phyloP scores from a whole-genome alignment of 1,284 basidiomycete species.

The Somion occarium region DNA sequence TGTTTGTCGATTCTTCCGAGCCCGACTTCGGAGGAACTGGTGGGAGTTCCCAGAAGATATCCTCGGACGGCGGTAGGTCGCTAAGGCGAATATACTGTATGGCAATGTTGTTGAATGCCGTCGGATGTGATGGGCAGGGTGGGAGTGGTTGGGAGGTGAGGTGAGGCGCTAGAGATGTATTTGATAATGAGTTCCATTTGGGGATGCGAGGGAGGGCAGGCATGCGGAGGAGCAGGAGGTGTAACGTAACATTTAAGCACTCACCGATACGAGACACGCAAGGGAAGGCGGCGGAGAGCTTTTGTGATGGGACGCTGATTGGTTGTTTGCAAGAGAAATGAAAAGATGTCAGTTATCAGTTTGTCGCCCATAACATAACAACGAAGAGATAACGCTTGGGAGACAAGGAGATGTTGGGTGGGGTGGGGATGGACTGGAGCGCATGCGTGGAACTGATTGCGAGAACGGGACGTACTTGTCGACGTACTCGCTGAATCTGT shows the following conservation, averaged over 20 bases:
- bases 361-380: not conserved
- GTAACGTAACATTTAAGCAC: conserved; percentile 10
- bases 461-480: conserved; percentile 39
- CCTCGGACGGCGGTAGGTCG: conserved; percentile 17
- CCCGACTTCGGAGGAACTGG: no score
- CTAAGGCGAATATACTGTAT: conserved; percentile 43
- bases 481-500: conserved; percentile 41
- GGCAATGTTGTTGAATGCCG: conserved; percentile 66
- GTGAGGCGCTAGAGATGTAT: conserved; percentile 35
- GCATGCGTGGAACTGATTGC: conserved; percentile 4
- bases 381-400: conserved; percentile 1
- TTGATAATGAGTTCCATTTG: conserved; percentile 1
- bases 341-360: not conserved
- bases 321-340: not conserved
- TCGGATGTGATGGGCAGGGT: conserved; percentile 41
- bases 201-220: conserved; percentile 2
- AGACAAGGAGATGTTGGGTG: conserved; percentile 2
- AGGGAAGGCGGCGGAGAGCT: conserved; percentile 29
- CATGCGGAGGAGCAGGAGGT: conserved; percentile 7
- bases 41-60: conserved; percentile 28
- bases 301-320: conserved; percentile 30
- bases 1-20: not conserved
- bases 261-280: conserved; percentile 34
- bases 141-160: conserved; percentile 45
- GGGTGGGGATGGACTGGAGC: conserved; percentile 8